Conservation (phyloP, 2,329 filamentous ascomycete genomes). For the Aspergillus thermomutatus region DNA sequence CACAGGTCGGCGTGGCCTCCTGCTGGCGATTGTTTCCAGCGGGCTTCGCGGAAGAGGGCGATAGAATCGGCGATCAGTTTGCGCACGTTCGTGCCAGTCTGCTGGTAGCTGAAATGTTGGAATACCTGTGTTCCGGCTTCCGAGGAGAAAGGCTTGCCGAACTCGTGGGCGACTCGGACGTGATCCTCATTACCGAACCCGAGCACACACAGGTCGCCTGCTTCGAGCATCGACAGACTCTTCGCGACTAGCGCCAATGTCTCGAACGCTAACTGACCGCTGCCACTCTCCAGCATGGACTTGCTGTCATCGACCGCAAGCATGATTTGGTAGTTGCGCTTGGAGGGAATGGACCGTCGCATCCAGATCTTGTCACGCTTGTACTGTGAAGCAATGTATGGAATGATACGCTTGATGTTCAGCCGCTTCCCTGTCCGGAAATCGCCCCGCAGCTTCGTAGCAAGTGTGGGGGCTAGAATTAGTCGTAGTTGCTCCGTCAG, state of each 20-base stretch:
- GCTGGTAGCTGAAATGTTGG: conserved; percentile 78
- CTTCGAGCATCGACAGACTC: conserved; percentile 86
- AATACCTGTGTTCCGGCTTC: conserved; percentile 82
- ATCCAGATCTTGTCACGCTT: conserved; percentile 99
- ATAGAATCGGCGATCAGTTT: conserved; percentile 75
- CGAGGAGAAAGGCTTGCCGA: conserved; percentile 75
- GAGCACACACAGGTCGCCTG: conserved; percentile 85
- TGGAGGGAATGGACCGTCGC: conserved; percentile 84
- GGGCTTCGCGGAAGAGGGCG: conserved; percentile 74
- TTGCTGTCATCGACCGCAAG: conserved; percentile 95
- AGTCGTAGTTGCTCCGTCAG: conserved; percentile 93
- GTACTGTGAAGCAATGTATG: conserved; percentile 96
- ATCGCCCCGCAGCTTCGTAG: conserved; percentile 92
- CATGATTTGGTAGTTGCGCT: conserved; percentile 94
- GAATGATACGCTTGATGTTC: conserved; percentile 99
- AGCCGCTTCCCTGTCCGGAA: conserved; percentile 97
- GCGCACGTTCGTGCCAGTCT: conserved; percentile 81
- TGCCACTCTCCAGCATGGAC: conserved; percentile 81
- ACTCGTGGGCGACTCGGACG: conserved; percentile 80
- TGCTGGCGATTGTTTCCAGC: conserved; percentile 54
- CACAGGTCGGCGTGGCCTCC: conserved; percentile 70
- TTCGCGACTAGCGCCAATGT: conserved; percentile 89
- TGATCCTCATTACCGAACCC: conserved; percentile 73
- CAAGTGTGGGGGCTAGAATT: conserved; percentile 89
- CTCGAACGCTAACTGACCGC: conserved; percentile 80